Conservation (phyloP, 768 basidiomycete genomes). For the Calocybe cyanea region DNA sequence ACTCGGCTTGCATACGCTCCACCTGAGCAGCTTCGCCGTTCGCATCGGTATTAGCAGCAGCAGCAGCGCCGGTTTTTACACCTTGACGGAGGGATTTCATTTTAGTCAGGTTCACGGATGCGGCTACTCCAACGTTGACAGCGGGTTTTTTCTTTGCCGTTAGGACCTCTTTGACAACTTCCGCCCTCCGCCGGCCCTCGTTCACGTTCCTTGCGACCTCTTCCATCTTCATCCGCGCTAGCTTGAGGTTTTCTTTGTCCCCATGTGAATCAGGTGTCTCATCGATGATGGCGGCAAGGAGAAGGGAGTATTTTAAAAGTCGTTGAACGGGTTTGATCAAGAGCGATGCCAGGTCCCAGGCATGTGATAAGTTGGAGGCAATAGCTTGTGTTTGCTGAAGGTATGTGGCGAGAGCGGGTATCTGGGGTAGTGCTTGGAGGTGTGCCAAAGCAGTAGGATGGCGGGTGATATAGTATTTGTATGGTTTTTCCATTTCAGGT, state of each 20-base stretch:
- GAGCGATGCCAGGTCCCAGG: conserved; percentile 90
- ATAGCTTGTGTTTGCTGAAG: conserved; percentile 61
- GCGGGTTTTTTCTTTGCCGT: conserved; percentile 35
- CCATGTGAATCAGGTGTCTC: conserved; percentile 67
- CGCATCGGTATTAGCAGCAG: conserved; percentile 14
- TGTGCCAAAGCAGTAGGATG: conserved; percentile 74
- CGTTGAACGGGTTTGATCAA: conserved; percentile 98
- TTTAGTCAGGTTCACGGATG: conserved; percentile 52
- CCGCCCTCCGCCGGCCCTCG: conserved; percentile 64
- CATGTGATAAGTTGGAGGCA: conserved; percentile 72
- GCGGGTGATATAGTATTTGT: conserved; percentile 77
- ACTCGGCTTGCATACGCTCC: conserved; percentile 48
- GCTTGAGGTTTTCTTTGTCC: conserved; percentile 56
- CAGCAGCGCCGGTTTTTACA: conserved; percentile 8
- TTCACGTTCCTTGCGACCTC: conserved; percentile 75
- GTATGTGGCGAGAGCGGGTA: conserved; percentile 61
- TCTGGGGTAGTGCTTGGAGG: conserved; percentile 41
- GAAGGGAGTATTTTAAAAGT: conserved; percentile 88
- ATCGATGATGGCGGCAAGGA: conserved; percentile 73
- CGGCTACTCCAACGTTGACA: conserved; percentile 43
- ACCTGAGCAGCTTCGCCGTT: conserved; percentile 49
- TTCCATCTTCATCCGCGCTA: conserved; percentile 60
- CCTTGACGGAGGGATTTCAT: conserved; percentile 50
- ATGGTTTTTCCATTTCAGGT: conserved; percentile 65
- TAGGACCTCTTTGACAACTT: conserved; percentile 77